Evolutionary conservation across 306 rosid genomes (phyloP).

Genomic region (Amphicarpaea edgeworthii): DNA sequence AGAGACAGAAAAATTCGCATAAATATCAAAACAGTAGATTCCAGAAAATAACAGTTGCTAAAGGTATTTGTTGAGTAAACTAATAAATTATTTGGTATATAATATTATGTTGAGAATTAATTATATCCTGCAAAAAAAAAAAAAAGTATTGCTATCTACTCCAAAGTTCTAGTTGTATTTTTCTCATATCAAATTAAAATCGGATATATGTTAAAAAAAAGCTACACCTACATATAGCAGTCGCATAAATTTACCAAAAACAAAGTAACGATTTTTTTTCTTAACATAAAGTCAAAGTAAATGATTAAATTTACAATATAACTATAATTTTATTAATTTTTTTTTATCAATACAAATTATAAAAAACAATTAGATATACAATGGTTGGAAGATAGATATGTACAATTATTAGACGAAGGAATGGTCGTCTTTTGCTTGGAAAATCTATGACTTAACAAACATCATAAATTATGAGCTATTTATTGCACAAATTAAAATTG

Average conservation of each 20-base stretch:
- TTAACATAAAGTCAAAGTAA: neutral
- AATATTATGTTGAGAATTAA: neutral
- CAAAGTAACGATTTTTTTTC: neutral
- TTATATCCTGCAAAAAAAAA: neutral
- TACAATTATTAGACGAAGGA: neutral
- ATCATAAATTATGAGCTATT: neutral
- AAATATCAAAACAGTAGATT: conserved; percentile 29
- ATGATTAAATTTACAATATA: neutral
- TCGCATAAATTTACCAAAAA: neutral
- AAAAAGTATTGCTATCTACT: neutral
- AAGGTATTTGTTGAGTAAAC: conserved; percentile 4
- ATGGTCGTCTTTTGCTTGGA: too few relatives aligned
- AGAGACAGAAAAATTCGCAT: conserved; percentile 46
- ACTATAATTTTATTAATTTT: too few relatives aligned
- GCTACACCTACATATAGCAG: neutral
- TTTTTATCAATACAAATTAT: too few relatives aligned
- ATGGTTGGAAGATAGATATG: neutral
- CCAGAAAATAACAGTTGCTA: neutral
- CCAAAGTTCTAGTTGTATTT: neutral
- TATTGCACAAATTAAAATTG: neutral
- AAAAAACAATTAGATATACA: too few relatives aligned
- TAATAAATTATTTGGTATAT: neutral
- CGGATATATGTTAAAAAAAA: too few relatives aligned
- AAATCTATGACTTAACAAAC: neutral
- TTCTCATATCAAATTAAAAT: neutral